Base-by-base conservation (phyloP, 163 green algal species). In the Smithsoniella earleae region DNA sequence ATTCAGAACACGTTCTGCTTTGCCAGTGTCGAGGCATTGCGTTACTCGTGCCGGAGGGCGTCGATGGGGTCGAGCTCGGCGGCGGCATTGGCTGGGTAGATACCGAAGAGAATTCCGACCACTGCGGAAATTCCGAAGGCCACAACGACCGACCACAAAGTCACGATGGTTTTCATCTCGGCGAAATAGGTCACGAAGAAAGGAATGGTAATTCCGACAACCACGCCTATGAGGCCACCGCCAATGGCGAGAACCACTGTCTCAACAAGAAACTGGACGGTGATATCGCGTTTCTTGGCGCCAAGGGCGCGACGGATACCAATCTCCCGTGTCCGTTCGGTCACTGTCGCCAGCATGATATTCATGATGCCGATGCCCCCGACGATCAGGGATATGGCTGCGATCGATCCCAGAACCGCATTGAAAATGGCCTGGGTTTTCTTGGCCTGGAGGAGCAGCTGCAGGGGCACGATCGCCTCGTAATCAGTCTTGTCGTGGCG, bases 331-430 rank as follows among this genome's bases (percentile, higher is more conserved):
- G 55, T 66, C 55, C 55, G 18, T 22, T 66, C 55, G 18, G n/a
- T 20, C 18, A 66, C 55, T 18, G 55, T 37, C 18, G 55, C n/a
- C 18, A 20, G 18, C n/a, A n/a, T n/a, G n/a, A n/a, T n/a, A n/a
- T n/a, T n/a, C n/a, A n/a, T n/a, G n/a, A n/a, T n/a, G n/a, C 55
- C 55, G 18, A 66, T 66, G 55, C 55, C 55, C n/a, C 55, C 55
- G 18, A 66, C 55, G n/a, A 66, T 18, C 55, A 66, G 55, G n/a
- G 55, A 66, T n/a, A 66, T 66, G n/a, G 55, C 18, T 20, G 55
- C 55, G 55, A 54, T 54, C 20, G 20, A 20, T 20, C 44, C 44
- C 20, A 54, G 44, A 20, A 54, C 20, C 44, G 20, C 20, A 20
- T 22, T 54, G 44, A 54, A 54, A 20, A 54, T 54, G 20, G 20